Conservation (phyloP, 2,329 filamentous ascomycete genomes). For the Ophiostoma australiae region DNA sequence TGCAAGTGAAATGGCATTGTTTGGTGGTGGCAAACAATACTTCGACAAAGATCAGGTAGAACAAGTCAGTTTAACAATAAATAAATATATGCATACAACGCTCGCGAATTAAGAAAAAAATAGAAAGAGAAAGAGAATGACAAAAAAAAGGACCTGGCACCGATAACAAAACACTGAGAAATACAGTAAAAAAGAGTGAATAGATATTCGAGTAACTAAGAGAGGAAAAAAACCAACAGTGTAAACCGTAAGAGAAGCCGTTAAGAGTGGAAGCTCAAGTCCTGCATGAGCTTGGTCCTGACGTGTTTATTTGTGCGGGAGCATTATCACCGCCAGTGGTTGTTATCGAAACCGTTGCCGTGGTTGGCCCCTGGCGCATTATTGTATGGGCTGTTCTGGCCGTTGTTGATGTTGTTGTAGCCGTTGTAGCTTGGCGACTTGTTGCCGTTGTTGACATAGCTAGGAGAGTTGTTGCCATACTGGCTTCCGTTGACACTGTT, state of each 20-base stretch:
- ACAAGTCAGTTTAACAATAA: background rate
- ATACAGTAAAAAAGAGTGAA: background rate
- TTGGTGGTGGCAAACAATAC: background rate
- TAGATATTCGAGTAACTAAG: background rate
- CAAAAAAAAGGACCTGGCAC: conserved; percentile 13
- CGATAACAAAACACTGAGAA: conserved; percentile 19
- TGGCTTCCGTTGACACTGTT: background rate
- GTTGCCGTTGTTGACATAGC: conserved; percentile 10
- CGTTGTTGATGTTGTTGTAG: conserved; percentile 14
- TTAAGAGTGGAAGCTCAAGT: conserved; percentile 14
- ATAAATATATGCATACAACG: conserved; percentile 11
- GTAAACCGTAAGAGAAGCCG: background rate
- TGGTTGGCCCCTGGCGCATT: background rate
- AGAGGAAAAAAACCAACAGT: background rate
- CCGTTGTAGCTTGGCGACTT: conserved; percentile 12
- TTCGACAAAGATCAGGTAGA: background rate
- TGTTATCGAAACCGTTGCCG: conserved; percentile 18
- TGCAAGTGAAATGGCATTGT: background rate
- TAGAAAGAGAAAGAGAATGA: background rate
- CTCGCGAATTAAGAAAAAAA: background rate
- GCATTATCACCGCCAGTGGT: conserved; percentile 20
- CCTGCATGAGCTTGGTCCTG: conserved; percentile 15
- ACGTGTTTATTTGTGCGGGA: background rate
- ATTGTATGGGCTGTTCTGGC: conserved; percentile 15
- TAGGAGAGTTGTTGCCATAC: background rate